phyloP scores from a whole-genome alignment of 768 basidiomycete genomes.

The Cantharellus anzutake region DNA sequence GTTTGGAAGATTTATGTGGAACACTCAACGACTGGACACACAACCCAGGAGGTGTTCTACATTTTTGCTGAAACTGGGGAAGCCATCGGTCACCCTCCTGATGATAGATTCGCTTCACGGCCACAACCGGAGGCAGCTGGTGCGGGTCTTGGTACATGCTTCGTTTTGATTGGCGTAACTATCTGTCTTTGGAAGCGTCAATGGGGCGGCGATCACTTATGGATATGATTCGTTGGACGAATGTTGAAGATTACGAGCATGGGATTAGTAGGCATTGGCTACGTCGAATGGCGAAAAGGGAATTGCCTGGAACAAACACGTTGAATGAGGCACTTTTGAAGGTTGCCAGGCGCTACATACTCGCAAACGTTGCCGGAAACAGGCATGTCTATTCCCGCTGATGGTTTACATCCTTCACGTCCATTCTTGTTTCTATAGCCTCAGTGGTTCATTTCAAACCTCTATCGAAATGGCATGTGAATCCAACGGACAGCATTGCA shows the following conservation, averaged over 20 bases:
- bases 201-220: slow-evolving; percentile 21
- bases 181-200: slow-evolving; percentile 24
- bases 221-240: slow-evolving; percentile 38
- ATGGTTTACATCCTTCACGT: neutral
- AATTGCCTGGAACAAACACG: slow-evolving; percentile 26
- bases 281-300: slow-evolving; percentile 20
- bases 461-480: slow-evolving; percentile 53
- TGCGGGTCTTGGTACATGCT: no score
- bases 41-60: slow-evolving; percentile 23
- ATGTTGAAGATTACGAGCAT: slow-evolving; percentile 46
- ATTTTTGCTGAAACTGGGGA: slow-evolving; percentile 59
- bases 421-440: slow-evolving; percentile 18
- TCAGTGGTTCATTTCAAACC: slow-evolving; percentile 54
- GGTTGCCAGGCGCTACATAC: slow-evolving; percentile 42
- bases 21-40: neutral
- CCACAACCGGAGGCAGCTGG: slow-evolving; percentile 10
- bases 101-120: neutral
- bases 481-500: slow-evolving; percentile 43
- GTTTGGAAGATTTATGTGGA: slow-evolving; percentile 36
- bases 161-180: slow-evolving; percentile 39
- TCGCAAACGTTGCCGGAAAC: slow-evolving; percentile 56
- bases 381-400: slow-evolving; percentile 24
- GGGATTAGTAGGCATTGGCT: slow-evolving; percentile 58
- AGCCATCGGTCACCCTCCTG: slow-evolving; percentile 15
- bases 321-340: slow-evolving; percentile 18